Conservation (phyloP, 2,329 filamentous ascomycete genomes). For the Neoscytalidium dimidiatum region DNA sequence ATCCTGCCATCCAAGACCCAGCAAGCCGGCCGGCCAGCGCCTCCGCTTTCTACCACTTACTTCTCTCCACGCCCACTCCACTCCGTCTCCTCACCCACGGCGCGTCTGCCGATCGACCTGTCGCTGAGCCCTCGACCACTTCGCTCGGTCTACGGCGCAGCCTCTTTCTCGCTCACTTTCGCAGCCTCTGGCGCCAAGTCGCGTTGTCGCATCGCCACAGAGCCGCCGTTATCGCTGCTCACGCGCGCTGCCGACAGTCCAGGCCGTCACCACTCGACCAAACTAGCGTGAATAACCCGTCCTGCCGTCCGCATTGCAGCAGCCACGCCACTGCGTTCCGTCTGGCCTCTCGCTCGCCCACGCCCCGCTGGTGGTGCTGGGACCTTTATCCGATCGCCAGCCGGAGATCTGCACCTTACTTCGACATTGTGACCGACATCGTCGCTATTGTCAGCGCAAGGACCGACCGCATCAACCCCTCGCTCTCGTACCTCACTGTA, state of each 20-base stretch:
- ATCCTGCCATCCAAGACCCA: background rate
- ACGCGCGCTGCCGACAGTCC: background rate
- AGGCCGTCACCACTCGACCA: slow-evolving; percentile 15
- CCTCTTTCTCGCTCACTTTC: background rate
- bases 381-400: slow-evolving; percentile 8
- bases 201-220: slow-evolving; percentile 5
- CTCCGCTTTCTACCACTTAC: background rate
- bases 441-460: slow-evolving; percentile 9
- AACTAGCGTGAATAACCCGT: no score
- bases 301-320: background rate
- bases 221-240: slow-evolving; percentile 1
- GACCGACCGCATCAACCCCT: slow-evolving; percentile 13
- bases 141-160: background rate
- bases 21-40: background rate
- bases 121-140: background rate
- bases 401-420: slow-evolving; percentile 2
- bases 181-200: background rate
- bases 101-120: slow-evolving; percentile 6
- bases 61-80: background rate
- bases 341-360: background rate
- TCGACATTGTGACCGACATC: slow-evolving; percentile 14
- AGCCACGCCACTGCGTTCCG: slow-evolving; percentile 3
- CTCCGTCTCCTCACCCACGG: slow-evolving; percentile 1
- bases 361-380: slow-evolving; percentile 5
- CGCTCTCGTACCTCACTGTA: slow-evolving; percentile 1